Evolutionary conservation across 225 moss, liverwort and hornwort genomes (phyloP).

Genomic region (Pseudisothecium myosuroides): DNA sequence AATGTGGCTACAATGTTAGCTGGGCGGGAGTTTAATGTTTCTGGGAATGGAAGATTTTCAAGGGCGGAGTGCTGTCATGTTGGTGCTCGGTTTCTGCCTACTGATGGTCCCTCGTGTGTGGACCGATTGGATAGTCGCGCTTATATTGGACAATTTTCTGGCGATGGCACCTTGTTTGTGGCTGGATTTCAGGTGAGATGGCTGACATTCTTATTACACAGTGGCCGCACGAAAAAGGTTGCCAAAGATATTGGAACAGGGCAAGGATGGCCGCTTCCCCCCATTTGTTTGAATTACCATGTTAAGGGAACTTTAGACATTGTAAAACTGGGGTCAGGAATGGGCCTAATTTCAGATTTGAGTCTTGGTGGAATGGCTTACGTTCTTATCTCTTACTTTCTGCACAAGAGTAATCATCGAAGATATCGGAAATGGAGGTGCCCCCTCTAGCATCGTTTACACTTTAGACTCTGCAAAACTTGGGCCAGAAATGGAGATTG

Average conservation of each 20-base stretch:
- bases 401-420: not conserved
- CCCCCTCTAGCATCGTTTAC: not conserved
- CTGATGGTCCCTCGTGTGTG: slow-evolving; percentile 65
- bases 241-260: not conserved
- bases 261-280: not conserved
- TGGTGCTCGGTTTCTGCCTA: slow-evolving; percentile 49
- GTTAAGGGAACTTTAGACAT: not conserved
- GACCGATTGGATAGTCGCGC: slow-evolving; percentile 62
- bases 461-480: not conserved
- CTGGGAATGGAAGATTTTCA: slow-evolving; percentile 64
- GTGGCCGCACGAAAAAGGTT: not conserved
- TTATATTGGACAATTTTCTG: slow-evolving; percentile 85
- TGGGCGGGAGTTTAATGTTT: slow-evolving; percentile 69
- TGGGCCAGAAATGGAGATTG: not conserved
- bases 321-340: not conserved
- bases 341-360: not conserved
- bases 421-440: not conserved
- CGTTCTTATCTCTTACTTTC: not conserved
- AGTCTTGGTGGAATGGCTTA: not conserved
- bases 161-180: slow-evolving; percentile 70
- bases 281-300: not conserved
- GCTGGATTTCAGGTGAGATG: slow-evolving; percentile 60
- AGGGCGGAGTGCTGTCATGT: slow-evolving; percentile 73
- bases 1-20: slow-evolving; percentile 55
- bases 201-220: not conserved